These are phyloP conservation scores for Trichoderma parareesei DNA, from an alignment of 495 filamentous ascomycete species.

Conservation along the genomic window DNA sequence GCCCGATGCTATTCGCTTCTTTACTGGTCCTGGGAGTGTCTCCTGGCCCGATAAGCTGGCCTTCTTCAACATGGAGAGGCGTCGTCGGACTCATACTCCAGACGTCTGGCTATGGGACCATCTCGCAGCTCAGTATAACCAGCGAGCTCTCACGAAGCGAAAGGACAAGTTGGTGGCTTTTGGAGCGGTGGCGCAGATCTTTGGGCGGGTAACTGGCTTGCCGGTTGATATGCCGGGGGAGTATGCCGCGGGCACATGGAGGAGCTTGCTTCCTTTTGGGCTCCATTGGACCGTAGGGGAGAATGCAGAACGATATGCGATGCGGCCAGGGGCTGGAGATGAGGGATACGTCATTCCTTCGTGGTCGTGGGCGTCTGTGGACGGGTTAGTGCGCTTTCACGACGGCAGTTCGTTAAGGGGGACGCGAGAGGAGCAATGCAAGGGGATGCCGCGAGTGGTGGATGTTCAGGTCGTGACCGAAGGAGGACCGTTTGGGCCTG, in stretches of 20 bases:
- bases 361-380: constrained; percentile 9
- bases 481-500: background rate
- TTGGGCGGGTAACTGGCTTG: background rate
- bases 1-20: background rate
- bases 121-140: background rate
- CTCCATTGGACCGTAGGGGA: constrained; percentile 1
- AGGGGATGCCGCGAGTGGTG: constrained; percentile 7
- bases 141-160: background rate
- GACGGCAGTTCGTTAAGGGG: background rate
- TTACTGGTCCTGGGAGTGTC: background rate
- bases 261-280: background rate
- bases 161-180: constrained; percentile 8
- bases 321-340: background rate
- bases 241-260: constrained; percentile 2
- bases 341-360: background rate
- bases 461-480: background rate
- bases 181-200: background rate
- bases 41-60: background rate
- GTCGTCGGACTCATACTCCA: background rate
- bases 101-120: background rate
- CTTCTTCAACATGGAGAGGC: background rate
- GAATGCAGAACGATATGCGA: background rate
- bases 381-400: constrained; percentile 7
- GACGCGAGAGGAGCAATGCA: background rate
- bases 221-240: background rate